These are phyloP conservation scores for Phytopythium kandeliae DNA, from an alignment of 352 stramenopile species.

Conservation along the genomic window DNA sequence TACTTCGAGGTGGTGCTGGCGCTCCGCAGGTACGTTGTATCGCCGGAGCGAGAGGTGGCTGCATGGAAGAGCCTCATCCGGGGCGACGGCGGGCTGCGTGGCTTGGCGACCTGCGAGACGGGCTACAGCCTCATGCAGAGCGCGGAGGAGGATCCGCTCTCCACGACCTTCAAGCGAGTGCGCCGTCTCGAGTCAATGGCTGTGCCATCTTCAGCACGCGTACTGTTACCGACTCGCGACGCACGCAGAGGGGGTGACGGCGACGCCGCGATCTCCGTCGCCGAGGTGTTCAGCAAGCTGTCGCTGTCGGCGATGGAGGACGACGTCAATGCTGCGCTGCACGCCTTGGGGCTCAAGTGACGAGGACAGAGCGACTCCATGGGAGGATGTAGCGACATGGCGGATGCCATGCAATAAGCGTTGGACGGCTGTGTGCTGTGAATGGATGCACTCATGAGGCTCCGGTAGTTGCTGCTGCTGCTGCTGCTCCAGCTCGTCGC, in stretches of 20 bases:
- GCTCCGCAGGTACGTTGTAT: slow-evolving; percentile 1
- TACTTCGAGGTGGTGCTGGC: slow-evolving; percentile 1
- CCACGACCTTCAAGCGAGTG: background rate
- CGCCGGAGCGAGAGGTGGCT: background rate
- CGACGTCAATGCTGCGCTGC: background rate
- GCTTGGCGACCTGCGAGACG: background rate
- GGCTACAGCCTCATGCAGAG: background rate
- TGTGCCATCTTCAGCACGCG: no score
- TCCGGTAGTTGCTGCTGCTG: no score
- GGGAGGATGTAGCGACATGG: background rate
- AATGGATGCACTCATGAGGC: no score
- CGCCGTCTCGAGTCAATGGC: background rate
- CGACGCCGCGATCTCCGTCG: background rate
- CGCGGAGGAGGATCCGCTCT: background rate
- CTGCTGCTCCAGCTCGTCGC: no score
- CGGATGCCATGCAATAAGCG: no score
- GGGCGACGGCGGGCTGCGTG: background rate
- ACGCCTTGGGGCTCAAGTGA: background rate
- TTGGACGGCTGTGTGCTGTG: no score
- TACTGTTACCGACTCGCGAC: background rate
- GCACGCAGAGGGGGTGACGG: background rate
- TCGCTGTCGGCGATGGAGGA: slow-evolving; percentile 1
- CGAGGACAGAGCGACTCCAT: no score
- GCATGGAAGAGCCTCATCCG: slow-evolving; percentile 2
- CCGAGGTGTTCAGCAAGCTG: background rate